phyloP scores from a whole-genome alignment of 441 rosid species.

The Sinapis alba region DNA sequence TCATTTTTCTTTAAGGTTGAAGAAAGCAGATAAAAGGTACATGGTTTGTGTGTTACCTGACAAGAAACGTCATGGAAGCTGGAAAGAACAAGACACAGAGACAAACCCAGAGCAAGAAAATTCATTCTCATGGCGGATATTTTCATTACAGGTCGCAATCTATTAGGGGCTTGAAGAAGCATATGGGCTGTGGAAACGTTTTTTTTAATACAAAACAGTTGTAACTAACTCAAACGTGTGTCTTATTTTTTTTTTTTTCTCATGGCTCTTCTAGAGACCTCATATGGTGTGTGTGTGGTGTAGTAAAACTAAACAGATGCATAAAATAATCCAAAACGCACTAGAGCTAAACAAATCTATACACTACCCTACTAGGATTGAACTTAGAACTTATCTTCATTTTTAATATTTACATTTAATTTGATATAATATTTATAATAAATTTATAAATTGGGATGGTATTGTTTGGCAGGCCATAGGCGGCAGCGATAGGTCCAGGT shows the following conservation, averaged over 20 bases:
- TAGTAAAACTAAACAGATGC: neutral
- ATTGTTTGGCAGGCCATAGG: no score
- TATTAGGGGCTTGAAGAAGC: constrained; percentile 18
- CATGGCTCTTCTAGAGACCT: constrained; percentile 14
- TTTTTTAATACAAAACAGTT: constrained; percentile 27
- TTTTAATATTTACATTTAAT: neutral
- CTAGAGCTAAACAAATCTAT: neutral
- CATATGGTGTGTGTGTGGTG: neutral
- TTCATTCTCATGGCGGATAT: constrained; percentile 18
- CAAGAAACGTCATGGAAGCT: constrained; percentile 20
- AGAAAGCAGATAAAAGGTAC: neutral
- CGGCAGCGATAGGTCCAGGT: no score
- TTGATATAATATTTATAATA: neutral
- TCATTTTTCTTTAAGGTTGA: neutral
- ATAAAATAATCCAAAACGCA: neutral
- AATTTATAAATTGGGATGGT: neutral
- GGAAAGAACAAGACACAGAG: constrained; percentile 30
- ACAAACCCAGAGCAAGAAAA: constrained; percentile 13
- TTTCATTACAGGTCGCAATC: neutral
- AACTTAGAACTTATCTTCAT: neutral
- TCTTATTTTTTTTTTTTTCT: constrained; percentile 1
- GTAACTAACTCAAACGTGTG: constrained; percentile 40
- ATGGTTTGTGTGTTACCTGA: constrained; percentile 31
- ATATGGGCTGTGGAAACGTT: constrained; percentile 8
- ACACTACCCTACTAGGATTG: neutral